phyloP scores from a whole-genome alignment of 768 basidiomycete species.

The Fomitopsis serialis region DNA sequence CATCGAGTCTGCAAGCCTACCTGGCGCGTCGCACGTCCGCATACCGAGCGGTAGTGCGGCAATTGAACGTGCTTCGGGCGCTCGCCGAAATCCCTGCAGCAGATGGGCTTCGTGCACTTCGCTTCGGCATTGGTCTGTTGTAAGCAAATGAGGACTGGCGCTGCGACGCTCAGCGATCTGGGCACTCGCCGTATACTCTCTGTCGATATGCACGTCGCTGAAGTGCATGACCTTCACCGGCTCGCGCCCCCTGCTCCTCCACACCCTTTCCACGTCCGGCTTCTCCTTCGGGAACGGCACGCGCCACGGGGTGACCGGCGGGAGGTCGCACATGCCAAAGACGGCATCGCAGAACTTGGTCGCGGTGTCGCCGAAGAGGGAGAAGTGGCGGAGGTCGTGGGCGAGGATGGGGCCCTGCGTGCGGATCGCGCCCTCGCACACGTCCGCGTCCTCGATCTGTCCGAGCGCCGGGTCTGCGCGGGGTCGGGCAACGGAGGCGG shows the following conservation, averaged over 20 bases:
- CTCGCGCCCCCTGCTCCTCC: conserved; percentile 31
- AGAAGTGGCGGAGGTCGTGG: conserved; percentile 47
- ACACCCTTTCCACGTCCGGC: conserved; percentile 30
- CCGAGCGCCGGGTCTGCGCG: neutral
- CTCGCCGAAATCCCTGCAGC: conserved; percentile 49
- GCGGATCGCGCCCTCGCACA: conserved; percentile 47
- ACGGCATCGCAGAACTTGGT: conserved; percentile 51
- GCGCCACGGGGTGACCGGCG: conserved; percentile 37
- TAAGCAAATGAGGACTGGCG: too few relatives aligned
- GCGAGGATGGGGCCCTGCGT: conserved; percentile 55
- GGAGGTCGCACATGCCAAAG: conserved; percentile 48
- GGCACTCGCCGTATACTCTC: conserved; percentile 41
- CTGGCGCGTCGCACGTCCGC: conserved; percentile 48
- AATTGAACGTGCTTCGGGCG: conserved; percentile 27
- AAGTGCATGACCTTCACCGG: conserved; percentile 57
- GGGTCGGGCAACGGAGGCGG: neutral
- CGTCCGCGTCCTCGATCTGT: conserved; percentile 47
- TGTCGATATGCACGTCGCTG: conserved; percentile 60
- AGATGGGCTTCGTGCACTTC: conserved; percentile 57
- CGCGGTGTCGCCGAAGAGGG: conserved; percentile 39
- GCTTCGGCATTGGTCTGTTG: conserved; percentile 48
- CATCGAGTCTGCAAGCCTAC: conserved; percentile 44
- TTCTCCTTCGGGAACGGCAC: conserved; percentile 41
- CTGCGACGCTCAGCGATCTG: too few relatives aligned
- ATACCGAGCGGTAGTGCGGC: conserved; percentile 48